Conservation (phyloP, 2,329 filamentous ascomycete species). For the Neonectria punicea region DNA sequence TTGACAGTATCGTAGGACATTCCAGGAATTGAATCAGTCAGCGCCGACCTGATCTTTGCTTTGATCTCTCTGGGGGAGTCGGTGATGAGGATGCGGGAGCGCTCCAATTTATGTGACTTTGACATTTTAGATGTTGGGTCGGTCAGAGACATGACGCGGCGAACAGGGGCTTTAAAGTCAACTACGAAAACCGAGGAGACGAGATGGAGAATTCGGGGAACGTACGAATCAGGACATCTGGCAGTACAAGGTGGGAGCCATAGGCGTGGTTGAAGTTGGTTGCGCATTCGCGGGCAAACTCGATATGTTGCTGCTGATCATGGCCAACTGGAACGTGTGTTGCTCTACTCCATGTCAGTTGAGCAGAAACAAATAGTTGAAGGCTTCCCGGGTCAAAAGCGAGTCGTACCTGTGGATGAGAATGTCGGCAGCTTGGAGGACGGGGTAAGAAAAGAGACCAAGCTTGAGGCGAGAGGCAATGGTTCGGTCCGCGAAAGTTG, state of each 20-base stretch:
- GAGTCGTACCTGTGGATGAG: slow-evolving; percentile 76
- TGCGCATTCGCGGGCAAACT: slow-evolving; percentile 88
- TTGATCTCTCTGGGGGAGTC: slow-evolving; percentile 73
- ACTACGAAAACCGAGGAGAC: background rate
- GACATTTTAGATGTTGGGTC: slow-evolving; percentile 90
- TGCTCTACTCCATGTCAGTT: slow-evolving; percentile 61
- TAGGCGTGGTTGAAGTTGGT: slow-evolving; percentile 87
- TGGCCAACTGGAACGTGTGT: slow-evolving; percentile 98
- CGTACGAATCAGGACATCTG: slow-evolving; percentile 78
- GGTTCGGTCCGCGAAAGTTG: slow-evolving; percentile 66
- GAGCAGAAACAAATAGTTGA: background rate
- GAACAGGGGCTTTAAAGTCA: slow-evolving; percentile 70
- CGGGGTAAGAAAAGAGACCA: slow-evolving; percentile 94
- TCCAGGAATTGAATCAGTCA: slow-evolving; percentile 76
- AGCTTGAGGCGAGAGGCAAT: slow-evolving; percentile 76
- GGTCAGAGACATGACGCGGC: slow-evolving; percentile 89
- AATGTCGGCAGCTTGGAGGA: slow-evolving; percentile 94
- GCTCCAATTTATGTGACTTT: slow-evolving; percentile 79
- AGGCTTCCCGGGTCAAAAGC: background rate
- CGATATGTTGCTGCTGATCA: slow-evolving; percentile 92
- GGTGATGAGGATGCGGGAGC: slow-evolving; percentile 85
- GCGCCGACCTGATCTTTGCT: slow-evolving; percentile 75
- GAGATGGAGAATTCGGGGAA: background rate
- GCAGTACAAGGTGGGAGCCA: slow-evolving; percentile 70
- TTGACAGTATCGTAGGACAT: slow-evolving; percentile 77